Percentiles rank a stretch among this genome's conserved stretches.
Evolutionary conservation across 306 rosid species (phyloP).

Genomic region (Astragalus membranaceus): DNA sequence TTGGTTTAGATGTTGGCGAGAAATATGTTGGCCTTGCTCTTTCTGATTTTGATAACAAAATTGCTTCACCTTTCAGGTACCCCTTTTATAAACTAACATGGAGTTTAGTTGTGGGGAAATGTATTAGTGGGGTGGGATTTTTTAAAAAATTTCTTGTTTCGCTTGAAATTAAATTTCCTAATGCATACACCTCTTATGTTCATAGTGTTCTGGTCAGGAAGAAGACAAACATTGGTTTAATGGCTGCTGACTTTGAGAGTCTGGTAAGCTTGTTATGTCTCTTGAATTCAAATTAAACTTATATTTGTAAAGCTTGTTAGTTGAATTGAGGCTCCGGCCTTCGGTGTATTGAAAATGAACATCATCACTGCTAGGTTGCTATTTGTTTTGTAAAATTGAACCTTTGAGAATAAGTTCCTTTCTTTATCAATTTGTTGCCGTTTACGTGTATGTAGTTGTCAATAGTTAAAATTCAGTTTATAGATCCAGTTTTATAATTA

Average conservation of each 20-base stretch:
- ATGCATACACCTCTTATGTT: neutral
- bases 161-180: neutral
- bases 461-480: neutral
- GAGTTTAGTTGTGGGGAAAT: neutral
- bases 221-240: slow-evolving; percentile 39
- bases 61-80: slow-evolving; percentile 70
- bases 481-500: neutral
- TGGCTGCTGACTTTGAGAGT: slow-evolving; percentile 58
- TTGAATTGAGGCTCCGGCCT: neutral
- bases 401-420: neutral
- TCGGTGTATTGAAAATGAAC: neutral
- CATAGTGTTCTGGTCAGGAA: slow-evolving; percentile 69
- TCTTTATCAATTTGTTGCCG: neutral
- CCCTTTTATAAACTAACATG: neutral
- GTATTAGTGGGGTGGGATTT: neutral
- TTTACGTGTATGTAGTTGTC: neutral
- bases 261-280: slow-evolving; percentile 40
- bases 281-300: slow-evolving; percentile 2
- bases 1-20: slow-evolving; percentile 84
- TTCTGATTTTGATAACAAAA: slow-evolving; percentile 49
- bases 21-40: slow-evolving; percentile 79
- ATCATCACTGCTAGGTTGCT: neutral
- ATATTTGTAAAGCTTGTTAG: neutral
- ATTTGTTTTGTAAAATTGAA: neutral
- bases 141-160: neutral